Evolutionary conservation across 371 early-diverging fungal species (phyloP).

Genomic region (Zychaea mexicana): DNA sequence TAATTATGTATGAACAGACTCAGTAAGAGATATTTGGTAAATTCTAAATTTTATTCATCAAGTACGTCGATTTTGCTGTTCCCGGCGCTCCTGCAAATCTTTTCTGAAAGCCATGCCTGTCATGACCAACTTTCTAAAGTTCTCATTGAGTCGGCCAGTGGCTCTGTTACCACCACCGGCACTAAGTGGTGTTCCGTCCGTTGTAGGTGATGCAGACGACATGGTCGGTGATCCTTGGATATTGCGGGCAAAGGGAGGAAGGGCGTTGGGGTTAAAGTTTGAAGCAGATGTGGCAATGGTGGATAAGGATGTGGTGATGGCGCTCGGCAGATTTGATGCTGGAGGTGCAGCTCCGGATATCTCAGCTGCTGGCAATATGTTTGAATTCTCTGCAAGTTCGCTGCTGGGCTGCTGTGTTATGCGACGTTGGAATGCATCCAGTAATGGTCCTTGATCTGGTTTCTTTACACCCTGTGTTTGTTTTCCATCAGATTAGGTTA

Average conservation of each 20-base stretch:
- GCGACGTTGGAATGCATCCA: conserved; percentile 58
- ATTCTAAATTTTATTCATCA: not conserved
- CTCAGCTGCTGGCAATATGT: conserved; percentile 28
- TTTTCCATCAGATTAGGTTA: not conserved
- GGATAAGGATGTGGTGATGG: conserved; percentile 43
- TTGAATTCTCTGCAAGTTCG: conserved; percentile 37
- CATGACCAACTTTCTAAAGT: conserved; percentile 53
- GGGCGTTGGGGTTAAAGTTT: conserved; percentile 31
- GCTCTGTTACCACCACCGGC: conserved; percentile 17
- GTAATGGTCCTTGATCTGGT: conserved; percentile 54
- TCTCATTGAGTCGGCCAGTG: conserved; percentile 47
- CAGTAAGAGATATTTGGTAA: too few relatives aligned
- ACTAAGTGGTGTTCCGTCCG: not conserved
- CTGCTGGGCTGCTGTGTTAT: conserved; percentile 15
- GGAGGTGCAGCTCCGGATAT: not conserved
- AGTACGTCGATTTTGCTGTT: conserved; percentile 15
- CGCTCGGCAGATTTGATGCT: conserved; percentile 24
- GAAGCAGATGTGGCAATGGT: conserved; percentile 49
- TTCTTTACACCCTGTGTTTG: conserved; percentile 51
- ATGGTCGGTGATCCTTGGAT: conserved; percentile 14
- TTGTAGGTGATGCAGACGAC: conserved; percentile 17
- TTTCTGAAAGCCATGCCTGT: conserved; percentile 58
- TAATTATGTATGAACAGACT: too few relatives aligned
- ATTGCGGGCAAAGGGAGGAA: conserved; percentile 21
- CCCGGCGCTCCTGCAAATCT: conserved; percentile 49